Base-by-base conservation (phyloP, 2,329 filamentous ascomycete genomes). In the Exophiala dermatitidis region DNA sequence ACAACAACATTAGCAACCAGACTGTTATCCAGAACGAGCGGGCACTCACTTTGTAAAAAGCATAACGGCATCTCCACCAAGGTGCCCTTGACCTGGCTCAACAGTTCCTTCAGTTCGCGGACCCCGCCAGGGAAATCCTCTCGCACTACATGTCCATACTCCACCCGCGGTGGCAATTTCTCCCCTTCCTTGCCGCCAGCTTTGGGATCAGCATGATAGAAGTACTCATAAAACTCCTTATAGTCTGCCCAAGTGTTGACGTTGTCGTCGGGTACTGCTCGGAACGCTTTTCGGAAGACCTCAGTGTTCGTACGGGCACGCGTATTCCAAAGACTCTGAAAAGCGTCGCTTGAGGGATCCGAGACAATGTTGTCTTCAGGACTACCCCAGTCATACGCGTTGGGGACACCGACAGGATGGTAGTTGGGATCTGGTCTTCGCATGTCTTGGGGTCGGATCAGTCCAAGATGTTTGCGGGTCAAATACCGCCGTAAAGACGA, bases 41-140 rank as follows among this genome's bases (percentile, higher is more conserved):
- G 9, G 28, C 9, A 61, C 61, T 62, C 52, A 63, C 61, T 54
- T 32, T 60, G 58, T 68, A 95, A 73, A 74, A 96, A 96, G 60
- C 88, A 76, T 62, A 96, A 74, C 30, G 90, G 89, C 90, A 96
- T 96, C 75, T 95, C 88, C 5, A 96, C 85, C 43, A 90, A 70
- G 5, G 79, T 86, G 1, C 86, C 86, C 56, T 82, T 78, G 37
- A 90, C 75, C 50, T 80, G 76, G 51, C 77, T 75, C 50, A 90
- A 72, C 71, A 82, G 78, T 47, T 84, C 80, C 72, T 88, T 90
- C 54, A 90, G 75, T 67, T 87, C 83, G n/a, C 73, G 73, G 42
- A 84, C 82, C 5, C 90, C 87, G 2, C 74, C 74, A 30, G 69
- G 68, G 68, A 95, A 88, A 65, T 91, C 82, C 48, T 87, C 84